Base-by-base conservation (phyloP, 1,284 basidiomycete genomes). In the Apiotrichum sp. region DNA sequence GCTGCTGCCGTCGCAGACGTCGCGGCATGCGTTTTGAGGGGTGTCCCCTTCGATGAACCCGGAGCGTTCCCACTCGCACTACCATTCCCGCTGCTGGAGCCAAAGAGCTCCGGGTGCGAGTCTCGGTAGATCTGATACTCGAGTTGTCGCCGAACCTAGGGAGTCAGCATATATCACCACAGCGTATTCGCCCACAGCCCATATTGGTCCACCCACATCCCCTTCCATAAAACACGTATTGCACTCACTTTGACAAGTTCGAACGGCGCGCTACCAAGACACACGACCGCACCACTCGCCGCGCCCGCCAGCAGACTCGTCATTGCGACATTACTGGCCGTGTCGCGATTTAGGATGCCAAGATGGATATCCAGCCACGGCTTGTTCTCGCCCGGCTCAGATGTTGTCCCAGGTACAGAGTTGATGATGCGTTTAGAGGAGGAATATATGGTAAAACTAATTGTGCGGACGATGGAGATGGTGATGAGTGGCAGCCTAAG, bases 391-490 rank as follows among this genome's bases (percentile, higher is more conserved):
- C 40, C 45, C 2, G 49, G 33, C 10, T 39, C 33, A 3, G 29
- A 10, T 3, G 45, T 39, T 1, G 46, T 29, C 34, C 41, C 80
- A 53, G 62, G 63, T 7, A 50, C 47, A n/a, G 66, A 57, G 53
- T 85, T 84, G 65, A 89, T 86, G 62, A 83, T 81, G 60, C 89
- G 85, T 77, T 93, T 96, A 51, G 90, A 93, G 47, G 85, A 81
- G 52, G 86, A 89, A 75, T 96, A 97, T 66, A 97, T 95, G 13
- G 89, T 93, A 76, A 97, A 96, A 48, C 90, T 93, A 34, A 71
- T 88, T 80, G 81, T 78, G 82, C 93, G 88, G 69, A 98, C 93
- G 70, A 95, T 93, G 5, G 92, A 93, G 67, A 98, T 98, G 6
- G 95, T 97, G 76, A 95, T 83, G 53, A 98, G 82, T 35, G 95